A percentile compares a stretch with the other conserved stretches of the same genome.
These are phyloP conservation scores for Neurospora africana DNA, from an alignment of 495 filamentous ascomycete genomes.

Conservation along the genomic window DNA sequence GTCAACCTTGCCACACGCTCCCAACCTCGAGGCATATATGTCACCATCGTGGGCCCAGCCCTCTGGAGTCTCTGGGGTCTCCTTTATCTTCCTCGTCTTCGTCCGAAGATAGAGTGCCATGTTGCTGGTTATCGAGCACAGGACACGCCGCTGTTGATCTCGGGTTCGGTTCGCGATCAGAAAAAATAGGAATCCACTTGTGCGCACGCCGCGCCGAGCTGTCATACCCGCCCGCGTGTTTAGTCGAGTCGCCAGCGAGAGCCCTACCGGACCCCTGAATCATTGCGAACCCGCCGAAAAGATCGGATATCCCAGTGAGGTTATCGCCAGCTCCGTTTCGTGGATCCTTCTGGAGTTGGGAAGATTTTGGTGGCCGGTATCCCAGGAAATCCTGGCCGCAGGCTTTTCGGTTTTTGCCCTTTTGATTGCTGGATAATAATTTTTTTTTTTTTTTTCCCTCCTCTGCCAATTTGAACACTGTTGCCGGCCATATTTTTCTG, in stretches of 20 bases:
- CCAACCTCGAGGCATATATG: constrained; percentile 16
- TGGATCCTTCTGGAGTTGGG: constrained; percentile 20
- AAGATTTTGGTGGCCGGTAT: constrained; percentile 17
- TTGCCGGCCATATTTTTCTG: constrained; percentile 4
- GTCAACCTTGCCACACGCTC: constrained; percentile 20
- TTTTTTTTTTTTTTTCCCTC: not conserved
- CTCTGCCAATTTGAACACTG: constrained; percentile 6
- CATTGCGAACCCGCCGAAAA: constrained; percentile 10
- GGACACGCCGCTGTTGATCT: constrained; percentile 1
- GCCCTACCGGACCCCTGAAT: constrained; percentile 9
- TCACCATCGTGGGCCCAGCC: constrained; percentile 17
- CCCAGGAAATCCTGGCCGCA: constrained; percentile 22
- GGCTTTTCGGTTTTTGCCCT: constrained; percentile 17
- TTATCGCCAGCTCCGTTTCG: constrained; percentile 17
- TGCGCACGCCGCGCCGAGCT: constrained; percentile 7
- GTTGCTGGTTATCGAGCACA: constrained; percentile 1
- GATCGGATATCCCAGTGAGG: constrained; percentile 20
- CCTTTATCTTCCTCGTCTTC: constrained; percentile 1
- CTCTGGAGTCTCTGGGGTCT: constrained; percentile 2
- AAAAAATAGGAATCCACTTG: constrained; percentile 1
- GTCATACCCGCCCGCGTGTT: constrained; percentile 10
- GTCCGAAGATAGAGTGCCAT: constrained; percentile 9
- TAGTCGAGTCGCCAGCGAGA: constrained; percentile 8
- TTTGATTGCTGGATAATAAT: constrained; percentile 7
- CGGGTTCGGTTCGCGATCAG: not conserved